Evolutionary conservation across 1,284 basidiomycete species (phyloP).

Genomic region (Xerocomus subilludens): DNA sequence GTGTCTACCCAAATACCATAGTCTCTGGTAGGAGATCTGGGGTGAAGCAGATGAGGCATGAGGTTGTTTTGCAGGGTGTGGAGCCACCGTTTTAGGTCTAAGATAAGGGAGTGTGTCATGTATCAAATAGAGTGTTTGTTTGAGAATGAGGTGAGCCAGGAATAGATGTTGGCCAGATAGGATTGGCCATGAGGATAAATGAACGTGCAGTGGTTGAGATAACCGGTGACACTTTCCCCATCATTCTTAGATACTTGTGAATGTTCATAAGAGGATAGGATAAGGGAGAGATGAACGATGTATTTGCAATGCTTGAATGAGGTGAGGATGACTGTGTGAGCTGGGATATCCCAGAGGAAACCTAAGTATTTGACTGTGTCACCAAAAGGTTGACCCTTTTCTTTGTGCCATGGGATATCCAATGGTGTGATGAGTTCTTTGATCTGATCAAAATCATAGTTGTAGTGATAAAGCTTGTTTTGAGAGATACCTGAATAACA

Average conservation of each 20-base stretch:
- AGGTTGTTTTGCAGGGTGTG: not conserved
- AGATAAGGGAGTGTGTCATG: not conserved
- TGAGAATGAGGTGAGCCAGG: not conserved
- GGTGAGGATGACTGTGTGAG: not conserved
- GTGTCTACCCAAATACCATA: constrained; percentile 7
- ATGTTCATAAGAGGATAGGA: not conserved
- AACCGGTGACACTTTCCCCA: not conserved
- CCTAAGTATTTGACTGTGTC: not conserved
- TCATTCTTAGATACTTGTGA: not conserved
- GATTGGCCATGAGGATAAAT: not conserved
- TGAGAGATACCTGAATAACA: no score
- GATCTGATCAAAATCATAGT: no score
- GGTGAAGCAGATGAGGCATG: not conserved
- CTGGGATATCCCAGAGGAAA: not conserved
- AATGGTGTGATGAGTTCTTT: no score
- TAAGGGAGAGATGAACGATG: not conserved
- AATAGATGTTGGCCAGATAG: not conserved
- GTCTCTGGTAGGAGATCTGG: not conserved
- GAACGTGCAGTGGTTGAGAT: not conserved
- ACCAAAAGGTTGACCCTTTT: not conserved
- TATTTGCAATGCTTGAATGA: not conserved
- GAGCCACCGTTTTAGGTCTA: not conserved
- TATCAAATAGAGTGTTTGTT: not conserved
- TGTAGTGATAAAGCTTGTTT: no score
- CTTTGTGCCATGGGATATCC: not conserved